Base-by-base conservation (phyloP, 1,284 basidiomycete species). In the Puccinia triticina region DNA sequence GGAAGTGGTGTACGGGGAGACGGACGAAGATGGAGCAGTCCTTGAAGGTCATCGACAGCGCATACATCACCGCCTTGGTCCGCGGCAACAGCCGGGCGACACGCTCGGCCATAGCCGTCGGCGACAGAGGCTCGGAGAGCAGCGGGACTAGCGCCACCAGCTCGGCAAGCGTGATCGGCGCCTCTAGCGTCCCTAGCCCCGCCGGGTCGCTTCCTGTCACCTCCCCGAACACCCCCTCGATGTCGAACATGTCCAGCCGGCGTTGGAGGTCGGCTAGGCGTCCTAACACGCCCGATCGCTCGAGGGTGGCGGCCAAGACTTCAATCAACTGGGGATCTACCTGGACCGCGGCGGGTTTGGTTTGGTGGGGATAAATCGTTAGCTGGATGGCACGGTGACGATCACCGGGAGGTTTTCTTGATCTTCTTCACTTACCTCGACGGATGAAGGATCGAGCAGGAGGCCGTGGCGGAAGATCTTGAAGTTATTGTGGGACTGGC, bases 21-120 rank as follows among this genome's bases (percentile, higher is more conserved):
- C 53, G 46, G 50, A 80, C 67, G n/a, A 80, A 80, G 77, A 80
- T 57, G 23, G 77, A 80, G 40, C 77, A 80, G 43, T 80, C 77
- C 43, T 72, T 80, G 50, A 80, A 59, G 26, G 77, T 61, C 77
- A 80, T 80, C 34, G 77, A 72, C 7, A 80, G 37, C 23, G 69
- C 57, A 37, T 80, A 80, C 34, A 80, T 46, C 21, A 72, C 55
- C 40, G 48, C 50, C 37, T 80, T 80, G 26, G 66, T 32, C 11
- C 77, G 48, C 4, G 2, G 2, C 3, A 67, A 40, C 23, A 72
- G 55, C 12, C 26, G 23, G 18, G 23, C 53, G 16, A 72, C 55
- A 11, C 32, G 1, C 8, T 34, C 32, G 2, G 26, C 34, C 21
- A 46, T 53, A 10, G 11, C 48, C 3, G 40, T 10, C 29, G 46